Conservation (phyloP, 345 rosid species). For the Eucalyptus cladocalyx region DNA sequence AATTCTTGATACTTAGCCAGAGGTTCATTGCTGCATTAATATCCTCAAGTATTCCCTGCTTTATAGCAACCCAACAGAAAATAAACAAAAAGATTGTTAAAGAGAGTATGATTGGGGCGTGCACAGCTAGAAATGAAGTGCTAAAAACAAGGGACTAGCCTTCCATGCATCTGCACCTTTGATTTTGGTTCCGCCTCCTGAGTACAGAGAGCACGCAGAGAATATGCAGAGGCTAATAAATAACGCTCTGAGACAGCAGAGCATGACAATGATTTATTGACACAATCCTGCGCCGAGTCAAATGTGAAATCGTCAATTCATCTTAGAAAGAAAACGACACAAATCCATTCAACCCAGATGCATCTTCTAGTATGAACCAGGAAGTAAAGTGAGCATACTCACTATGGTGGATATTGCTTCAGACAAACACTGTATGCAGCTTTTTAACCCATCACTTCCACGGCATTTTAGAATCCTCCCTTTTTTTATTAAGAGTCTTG, state of each 20-base stretch:
- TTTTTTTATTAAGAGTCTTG: constrained; percentile 52
- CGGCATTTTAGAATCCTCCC: constrained; percentile 38
- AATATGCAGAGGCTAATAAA: constrained; percentile 56
- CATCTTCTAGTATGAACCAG: neutral
- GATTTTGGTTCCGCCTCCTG: constrained; percentile 77
- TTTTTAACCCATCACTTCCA: constrained; percentile 36
- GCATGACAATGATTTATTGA: neutral
- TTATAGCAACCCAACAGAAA: neutral
- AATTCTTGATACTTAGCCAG: constrained; percentile 35
- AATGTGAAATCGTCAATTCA: neutral
- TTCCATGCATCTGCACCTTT: constrained; percentile 42
- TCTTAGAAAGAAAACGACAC: neutral
- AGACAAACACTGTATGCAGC: constrained; percentile 55
- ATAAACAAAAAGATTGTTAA: neutral
- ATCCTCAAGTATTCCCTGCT: constrained; percentile 55
- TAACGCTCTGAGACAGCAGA: constrained; percentile 12
- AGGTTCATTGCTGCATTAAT: constrained; percentile 41
- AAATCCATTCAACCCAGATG: neutral
- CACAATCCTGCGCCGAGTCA: neutral
- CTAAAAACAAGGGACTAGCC: constrained; percentile 14
- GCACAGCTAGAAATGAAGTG: neutral
- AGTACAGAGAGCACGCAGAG: constrained; percentile 59
- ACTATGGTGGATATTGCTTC: constrained; percentile 62
- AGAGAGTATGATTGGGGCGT: neutral
- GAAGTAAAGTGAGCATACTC: neutral